A percentile compares a stretch with the other conserved stretches of the same genome.
Conservation (phyloP, 371 early-diverging fungal genomes). For the Zopfochytrium polystomum region DNA sequence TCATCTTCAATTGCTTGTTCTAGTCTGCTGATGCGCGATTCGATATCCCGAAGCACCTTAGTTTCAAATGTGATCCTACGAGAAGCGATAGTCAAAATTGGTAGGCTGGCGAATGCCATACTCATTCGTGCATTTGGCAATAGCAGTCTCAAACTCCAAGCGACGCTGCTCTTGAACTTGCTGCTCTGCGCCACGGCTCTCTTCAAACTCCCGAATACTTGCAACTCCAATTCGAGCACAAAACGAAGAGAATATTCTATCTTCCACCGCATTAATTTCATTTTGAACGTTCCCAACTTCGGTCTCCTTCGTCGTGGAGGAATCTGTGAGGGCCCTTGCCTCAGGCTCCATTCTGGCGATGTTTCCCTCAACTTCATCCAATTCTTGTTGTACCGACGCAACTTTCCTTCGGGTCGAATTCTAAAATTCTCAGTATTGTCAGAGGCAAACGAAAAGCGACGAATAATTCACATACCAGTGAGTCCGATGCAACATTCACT, state of each 20-base stretch:
- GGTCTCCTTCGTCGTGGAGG: constrained; percentile 4
- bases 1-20: constrained; percentile 37
- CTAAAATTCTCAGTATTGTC: constrained; percentile 8
- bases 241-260: constrained; percentile 72
- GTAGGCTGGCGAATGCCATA: no score
- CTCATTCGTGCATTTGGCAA: constrained; percentile 62
- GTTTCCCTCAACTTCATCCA: constrained; percentile 23
- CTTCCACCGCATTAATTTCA: constrained; percentile 63
- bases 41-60: constrained; percentile 65
- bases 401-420: constrained; percentile 36
- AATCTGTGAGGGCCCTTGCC: not conserved
- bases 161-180: constrained; percentile 71
- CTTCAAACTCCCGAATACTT: constrained; percentile 85
- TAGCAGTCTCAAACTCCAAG: constrained; percentile 68
- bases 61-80: constrained; percentile 64
- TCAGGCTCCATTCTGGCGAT: constrained; percentile 17
- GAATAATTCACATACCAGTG: constrained; percentile 20
- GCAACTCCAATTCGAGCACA: constrained; percentile 66
- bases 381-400: constrained; percentile 31
- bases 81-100: constrained; percentile 25
- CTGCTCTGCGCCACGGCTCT: constrained; percentile 61
- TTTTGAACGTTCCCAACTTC: constrained; percentile 46
- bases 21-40: constrained; percentile 56
- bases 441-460: not conserved
- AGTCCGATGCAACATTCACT: constrained; percentile 32